phyloP scores from a whole-genome alignment of 331 rosid genomes.

The Phaseolus coccineus region DNA sequence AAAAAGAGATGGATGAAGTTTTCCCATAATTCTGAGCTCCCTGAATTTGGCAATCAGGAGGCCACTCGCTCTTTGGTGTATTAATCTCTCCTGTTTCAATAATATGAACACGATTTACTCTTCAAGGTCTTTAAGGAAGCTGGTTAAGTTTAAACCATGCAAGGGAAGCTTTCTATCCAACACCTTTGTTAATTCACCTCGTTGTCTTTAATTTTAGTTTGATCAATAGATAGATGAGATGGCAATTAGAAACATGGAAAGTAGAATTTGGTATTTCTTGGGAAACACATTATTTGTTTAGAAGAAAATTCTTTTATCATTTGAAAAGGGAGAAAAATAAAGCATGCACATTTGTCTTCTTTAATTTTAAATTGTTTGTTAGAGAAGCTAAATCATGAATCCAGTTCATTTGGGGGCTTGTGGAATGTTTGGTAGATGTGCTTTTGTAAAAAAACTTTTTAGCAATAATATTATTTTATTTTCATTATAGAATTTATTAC shows the following conservation, averaged over 20 bases:
- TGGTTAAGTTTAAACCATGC: slow-evolving; percentile 21
- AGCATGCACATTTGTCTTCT: background rate
- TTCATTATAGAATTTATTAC: background rate
- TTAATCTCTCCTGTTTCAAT: slow-evolving; percentile 27
- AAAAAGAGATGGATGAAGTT: slow-evolving; percentile 84
- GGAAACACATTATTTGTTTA: slow-evolving; percentile 32
- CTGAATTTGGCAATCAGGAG: slow-evolving; percentile 54
- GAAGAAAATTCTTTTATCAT: background rate
- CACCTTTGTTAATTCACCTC: slow-evolving; percentile 32
- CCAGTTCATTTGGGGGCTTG: background rate
- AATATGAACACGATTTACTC: slow-evolving; percentile 11
- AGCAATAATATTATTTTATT: background rate
- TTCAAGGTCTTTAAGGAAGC: background rate
- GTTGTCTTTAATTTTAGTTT: slow-evolving; percentile 38
- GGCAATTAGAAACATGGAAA: slow-evolving; percentile 24
- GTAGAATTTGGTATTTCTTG: slow-evolving; percentile 6
- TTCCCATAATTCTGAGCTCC: slow-evolving; percentile 71
- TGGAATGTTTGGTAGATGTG: background rate
- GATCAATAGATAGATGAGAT: slow-evolving; percentile 41
- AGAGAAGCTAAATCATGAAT: background rate
- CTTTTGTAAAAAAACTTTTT: background rate
- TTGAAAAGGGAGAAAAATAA: background rate
- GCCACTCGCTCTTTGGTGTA: slow-evolving; percentile 41
- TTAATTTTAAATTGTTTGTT: background rate
- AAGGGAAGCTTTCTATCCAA: slow-evolving; percentile 37